Base-by-base conservation (phyloP, 2,329 filamentous ascomycete genomes). In the Fusarium falciforme region DNA sequence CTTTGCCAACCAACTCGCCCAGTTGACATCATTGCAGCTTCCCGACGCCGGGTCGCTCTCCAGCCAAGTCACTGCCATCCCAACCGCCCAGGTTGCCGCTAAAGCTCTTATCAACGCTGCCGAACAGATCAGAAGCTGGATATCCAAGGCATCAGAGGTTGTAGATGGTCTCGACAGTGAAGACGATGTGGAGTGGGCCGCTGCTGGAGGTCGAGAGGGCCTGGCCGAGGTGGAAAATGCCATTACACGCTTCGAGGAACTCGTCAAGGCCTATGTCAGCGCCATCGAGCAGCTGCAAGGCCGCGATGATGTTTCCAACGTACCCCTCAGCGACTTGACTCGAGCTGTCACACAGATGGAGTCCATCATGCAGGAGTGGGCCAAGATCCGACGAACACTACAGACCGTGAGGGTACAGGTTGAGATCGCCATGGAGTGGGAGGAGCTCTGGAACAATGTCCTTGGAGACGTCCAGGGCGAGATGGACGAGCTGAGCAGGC, bases 351-450 rank as follows among this genome's bases (percentile, higher is more conserved):
- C 89, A 12, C 94, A 98, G 84, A 98, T 98, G 93, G 96, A 98
- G 78, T 87, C 88, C 22, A 96, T 98, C 68, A 86, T 98, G 70
- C 87, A 88, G 38, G 94, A 95, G 78, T 99, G 96, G 96, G 88
- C 91, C 52, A 91, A 92, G 74, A 96, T 98, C 77, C 93, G 94
- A 77, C 87, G 86, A 47, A 92, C 93, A 2, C 85, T 99, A 60
- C 93, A 93, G 72, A 92, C 85, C 29, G 93, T 98, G 65, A 97
- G 97, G 81, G 90, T 90, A 57, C 96, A 98, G 80, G 96, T 99
- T 20, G 96, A 98, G 82, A 91, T 98, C 67, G 96, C 96, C 55
- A 97, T 98, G 95, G 96, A 99, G 80, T 99, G 96, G 96, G 95
- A 98, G 82, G 95, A 98, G 83, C 87, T 99, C 38, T 98, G 96